Percentiles rank a stretch among this genome's conserved stretches.
These are phyloP conservation scores for Leptoxyphium fumago DNA, from an alignment of 2,329 filamentous ascomycete species.

Conservation along the genomic window DNA sequence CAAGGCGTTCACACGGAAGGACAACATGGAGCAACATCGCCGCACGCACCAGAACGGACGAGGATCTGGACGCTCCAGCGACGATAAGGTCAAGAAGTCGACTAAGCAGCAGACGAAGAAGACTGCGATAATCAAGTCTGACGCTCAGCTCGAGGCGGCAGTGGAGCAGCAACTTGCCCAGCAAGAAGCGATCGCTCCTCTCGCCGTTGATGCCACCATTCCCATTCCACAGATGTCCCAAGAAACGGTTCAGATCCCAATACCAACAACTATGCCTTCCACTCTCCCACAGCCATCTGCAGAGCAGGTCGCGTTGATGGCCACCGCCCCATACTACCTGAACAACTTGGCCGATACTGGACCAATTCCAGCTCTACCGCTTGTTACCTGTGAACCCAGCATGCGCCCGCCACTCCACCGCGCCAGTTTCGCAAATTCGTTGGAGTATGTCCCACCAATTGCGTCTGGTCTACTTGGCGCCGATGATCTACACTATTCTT, in stretches of 20 bases:
- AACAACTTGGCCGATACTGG: slow-evolving; percentile 14
- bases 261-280: slow-evolving; percentile 5
- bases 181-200: background rate
- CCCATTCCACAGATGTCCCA: no score
- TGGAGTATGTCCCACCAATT: slow-evolving; percentile 19
- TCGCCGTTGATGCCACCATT: no score
- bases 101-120: slow-evolving; percentile 22
- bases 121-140: slow-evolving; percentile 11
- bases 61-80: slow-evolving; percentile 25
- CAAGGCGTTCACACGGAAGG: slow-evolving; percentile 67
- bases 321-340: slow-evolving; percentile 20
- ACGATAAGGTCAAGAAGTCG: slow-evolving; percentile 31
- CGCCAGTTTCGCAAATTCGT: slow-evolving; percentile 16
- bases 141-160: slow-evolving; percentile 8
- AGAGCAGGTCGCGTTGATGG: slow-evolving; percentile 5
- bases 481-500: slow-evolving; percentile 20
- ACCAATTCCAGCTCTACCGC: slow-evolving; percentile 20
- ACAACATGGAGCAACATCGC: slow-evolving; percentile 80
- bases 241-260: slow-evolving; percentile 1
- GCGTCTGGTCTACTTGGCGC: slow-evolving; percentile 16
- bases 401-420: slow-evolving; percentile 19
- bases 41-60: slow-evolving; percentile 52
- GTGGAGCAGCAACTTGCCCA: slow-evolving; percentile 5
- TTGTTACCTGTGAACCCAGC: slow-evolving; percentile 16
- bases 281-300: background rate